Percentiles rank a stretch among this genome's conserved stretches.
phyloP scores from a whole-genome alignment of 2,329 filamentous ascomycete species.

The Verticillium nonalfalfae region DNA sequence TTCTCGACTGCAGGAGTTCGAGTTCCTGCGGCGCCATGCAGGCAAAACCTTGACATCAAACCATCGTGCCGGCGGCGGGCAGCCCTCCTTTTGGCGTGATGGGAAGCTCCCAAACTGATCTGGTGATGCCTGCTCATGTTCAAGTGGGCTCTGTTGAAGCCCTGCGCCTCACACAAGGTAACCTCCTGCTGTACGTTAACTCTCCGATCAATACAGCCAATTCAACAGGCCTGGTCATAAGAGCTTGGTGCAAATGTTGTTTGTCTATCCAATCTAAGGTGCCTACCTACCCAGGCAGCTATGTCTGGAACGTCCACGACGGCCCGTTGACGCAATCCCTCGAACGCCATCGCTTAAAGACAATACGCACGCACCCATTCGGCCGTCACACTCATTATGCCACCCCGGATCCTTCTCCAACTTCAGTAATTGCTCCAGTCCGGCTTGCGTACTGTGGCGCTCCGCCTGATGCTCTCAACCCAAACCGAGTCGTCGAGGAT shows the following conservation, averaged over 20 bases:
- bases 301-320: not conserved
- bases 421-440: constrained; percentile 12
- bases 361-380: not conserved
- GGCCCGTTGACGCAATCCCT: not conserved
- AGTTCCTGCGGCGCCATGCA: not conserved
- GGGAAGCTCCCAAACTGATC: not conserved
- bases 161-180: too few species aligned
- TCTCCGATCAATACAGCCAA: too few species aligned
- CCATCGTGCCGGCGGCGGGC: not conserved
- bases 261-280: not conserved
- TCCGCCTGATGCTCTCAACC: constrained; percentile 87
- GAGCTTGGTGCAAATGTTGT: not conserved
- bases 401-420: not conserved
- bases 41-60: not conserved
- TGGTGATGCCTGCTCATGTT: not conserved
- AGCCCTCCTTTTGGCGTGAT: not conserved
- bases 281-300: too few species aligned
- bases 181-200: too few species aligned
- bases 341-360: not conserved
- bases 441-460: constrained; percentile 61
- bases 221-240: not conserved
- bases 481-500: constrained; percentile 86
- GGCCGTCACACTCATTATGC: not conserved
- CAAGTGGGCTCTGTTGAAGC: not conserved
- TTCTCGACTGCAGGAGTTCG: not conserved